A percentile compares a stretch with the other conserved stretches of the same genome.
These are phyloP conservation scores for Tetradesmus obliquus DNA, from an alignment of 139 green algal genomes.

Conservation along the genomic window DNA sequence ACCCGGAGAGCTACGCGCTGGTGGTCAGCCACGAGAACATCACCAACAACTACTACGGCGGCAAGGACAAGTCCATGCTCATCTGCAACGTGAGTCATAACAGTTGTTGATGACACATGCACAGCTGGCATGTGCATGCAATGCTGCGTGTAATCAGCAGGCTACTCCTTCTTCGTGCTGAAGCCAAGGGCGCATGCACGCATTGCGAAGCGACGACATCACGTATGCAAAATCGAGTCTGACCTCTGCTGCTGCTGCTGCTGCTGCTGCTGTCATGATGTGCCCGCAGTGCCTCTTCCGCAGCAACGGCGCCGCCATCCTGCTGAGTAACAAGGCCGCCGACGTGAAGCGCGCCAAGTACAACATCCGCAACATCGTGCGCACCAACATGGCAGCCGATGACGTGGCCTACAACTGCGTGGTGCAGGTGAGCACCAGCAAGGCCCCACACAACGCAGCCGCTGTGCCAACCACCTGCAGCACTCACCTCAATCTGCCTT, in stretches of 20 bases:
- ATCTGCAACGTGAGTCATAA: conserved; percentile 39
- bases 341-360: conserved; percentile 61
- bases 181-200: too few species aligned
- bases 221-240: background rate
- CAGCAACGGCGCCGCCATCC: conserved; percentile 78
- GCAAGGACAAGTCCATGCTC: conserved; percentile 94
- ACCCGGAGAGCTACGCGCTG: conserved; percentile 78
- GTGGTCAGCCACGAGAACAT: conserved; percentile 98
- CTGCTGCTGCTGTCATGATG: background rate
- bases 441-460: too few species aligned
- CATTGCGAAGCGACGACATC: too few species aligned
- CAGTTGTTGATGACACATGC: background rate
- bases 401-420: conserved; percentile 93
- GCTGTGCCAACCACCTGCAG: too few species aligned
- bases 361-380: conserved; percentile 69
- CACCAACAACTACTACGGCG: conserved; percentile 88
- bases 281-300: conserved; percentile 24
- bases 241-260: background rate
- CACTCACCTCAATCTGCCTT: too few species aligned
- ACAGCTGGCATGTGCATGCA: background rate
- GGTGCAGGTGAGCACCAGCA: conserved; percentile 58
- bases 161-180: too few species aligned
- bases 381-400: conserved; percentile 93
- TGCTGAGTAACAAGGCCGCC: conserved; percentile 74
- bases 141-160: background rate